Conservation (phyloP, 495 filamentous ascomycete species). For the Letharia lupina region DNA sequence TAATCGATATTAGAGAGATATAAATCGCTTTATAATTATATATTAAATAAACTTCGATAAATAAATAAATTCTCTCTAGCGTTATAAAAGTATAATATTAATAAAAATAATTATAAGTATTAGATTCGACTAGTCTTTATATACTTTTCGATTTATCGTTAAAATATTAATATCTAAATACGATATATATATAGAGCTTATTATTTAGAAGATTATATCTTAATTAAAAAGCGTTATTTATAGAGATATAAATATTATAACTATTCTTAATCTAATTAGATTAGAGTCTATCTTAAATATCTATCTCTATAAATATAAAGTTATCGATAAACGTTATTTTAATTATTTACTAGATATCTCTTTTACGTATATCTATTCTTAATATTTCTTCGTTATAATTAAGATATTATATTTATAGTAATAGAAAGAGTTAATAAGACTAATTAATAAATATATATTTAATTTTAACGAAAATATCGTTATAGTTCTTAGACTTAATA, state of each 20-base stretch:
- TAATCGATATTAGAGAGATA: too few species aligned
- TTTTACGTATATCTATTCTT: background rate
- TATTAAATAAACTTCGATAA: too few species aligned
- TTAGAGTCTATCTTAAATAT: too few species aligned
- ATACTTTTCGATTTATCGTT: too few species aligned
- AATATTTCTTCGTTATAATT: conserved; percentile 2
- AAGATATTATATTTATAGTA: background rate
- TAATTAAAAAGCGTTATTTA: background rate
- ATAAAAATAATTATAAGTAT: too few species aligned
- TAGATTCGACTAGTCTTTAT: too few species aligned
- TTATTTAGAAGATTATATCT: background rate
- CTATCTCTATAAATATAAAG: too few species aligned
- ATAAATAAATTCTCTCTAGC: too few species aligned
- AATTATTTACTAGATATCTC: background rate
- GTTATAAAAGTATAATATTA: too few species aligned
- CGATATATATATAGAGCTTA: background rate
- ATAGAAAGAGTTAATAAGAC: background rate
- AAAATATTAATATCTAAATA: background rate
- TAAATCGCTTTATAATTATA: too few species aligned
- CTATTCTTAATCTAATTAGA: too few species aligned
- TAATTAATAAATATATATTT: conserved; percentile 5
- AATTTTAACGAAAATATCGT: background rate
- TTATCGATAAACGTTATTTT: too few species aligned
- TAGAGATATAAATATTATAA: background rate
- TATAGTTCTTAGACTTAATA: background rate